Conservation (phyloP, 2,329 filamentous ascomycete species). For the Cordyceps sp. region DNA sequence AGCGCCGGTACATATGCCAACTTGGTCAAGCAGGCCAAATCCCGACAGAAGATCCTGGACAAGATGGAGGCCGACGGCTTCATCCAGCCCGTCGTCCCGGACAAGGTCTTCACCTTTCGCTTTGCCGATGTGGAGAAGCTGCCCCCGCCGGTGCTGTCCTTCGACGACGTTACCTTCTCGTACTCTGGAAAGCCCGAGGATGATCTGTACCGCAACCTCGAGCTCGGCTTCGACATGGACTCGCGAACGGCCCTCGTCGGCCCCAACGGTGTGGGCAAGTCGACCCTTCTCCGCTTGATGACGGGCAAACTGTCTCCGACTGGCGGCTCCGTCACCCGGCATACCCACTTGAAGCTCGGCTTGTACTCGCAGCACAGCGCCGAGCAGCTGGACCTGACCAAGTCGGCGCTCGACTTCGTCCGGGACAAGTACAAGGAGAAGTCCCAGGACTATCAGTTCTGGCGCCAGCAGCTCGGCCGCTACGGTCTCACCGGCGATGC, state of each 20-base stretch:
- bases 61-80: constrained; percentile 99
- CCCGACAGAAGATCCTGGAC: constrained; percentile 97
- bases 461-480: constrained; percentile 89
- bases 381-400: constrained; percentile 95
- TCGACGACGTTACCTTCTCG: constrained; percentile 95
- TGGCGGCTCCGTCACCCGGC: constrained; percentile 63
- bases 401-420: constrained; percentile 94
- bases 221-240: constrained; percentile 99
- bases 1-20: constrained; percentile 99
- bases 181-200: constrained; percentile 84
- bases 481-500: constrained; percentile 88
- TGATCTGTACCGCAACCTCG: constrained; percentile 89
- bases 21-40: constrained; percentile 96
- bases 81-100: constrained; percentile 74
- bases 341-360: constrained; percentile 97
- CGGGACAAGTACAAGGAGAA: constrained; percentile 82
- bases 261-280: constrained; percentile 98
- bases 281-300: constrained; percentile 89
- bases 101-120: constrained; percentile 90
- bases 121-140: constrained; percentile 99
- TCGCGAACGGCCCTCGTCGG: constrained; percentile 92
- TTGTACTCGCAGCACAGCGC: constrained; percentile 98
- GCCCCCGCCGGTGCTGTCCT: constrained; percentile 89
- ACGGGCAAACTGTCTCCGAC: constrained; percentile 86
- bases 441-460: constrained; percentile 97